These are phyloP conservation scores for Isabelozyma heimii DNA, from an alignment of 805 yeast species.

Conservation along the genomic window DNA sequence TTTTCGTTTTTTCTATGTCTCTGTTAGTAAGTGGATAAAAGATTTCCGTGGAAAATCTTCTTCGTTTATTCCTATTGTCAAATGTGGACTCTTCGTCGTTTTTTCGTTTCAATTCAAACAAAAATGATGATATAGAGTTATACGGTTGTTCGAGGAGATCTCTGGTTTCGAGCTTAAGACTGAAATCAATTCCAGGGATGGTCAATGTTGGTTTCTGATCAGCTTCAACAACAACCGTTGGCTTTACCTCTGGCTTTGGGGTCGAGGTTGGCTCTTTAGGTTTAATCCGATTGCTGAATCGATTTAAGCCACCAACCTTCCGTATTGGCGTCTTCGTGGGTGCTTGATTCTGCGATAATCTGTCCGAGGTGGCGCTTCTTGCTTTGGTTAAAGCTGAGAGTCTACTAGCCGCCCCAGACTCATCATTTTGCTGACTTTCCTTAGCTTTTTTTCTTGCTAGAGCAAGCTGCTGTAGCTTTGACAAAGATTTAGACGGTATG, in stretches of 20 bases:
- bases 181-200: background rate
- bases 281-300: background rate
- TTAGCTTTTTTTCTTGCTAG: slow-evolving; percentile 13
- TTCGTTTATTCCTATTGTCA: slow-evolving; percentile 17
- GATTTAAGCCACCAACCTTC: background rate
- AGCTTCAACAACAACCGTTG: background rate
- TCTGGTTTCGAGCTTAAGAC: background rate
- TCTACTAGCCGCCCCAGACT: background rate
- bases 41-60: slow-evolving; percentile 15
- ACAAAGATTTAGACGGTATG: slow-evolving; percentile 6
- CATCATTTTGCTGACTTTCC: background rate
- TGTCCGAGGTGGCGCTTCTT: slow-evolving; percentile 13
- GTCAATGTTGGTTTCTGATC: background rate
- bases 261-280: background rate
- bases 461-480: slow-evolving; percentile 25
- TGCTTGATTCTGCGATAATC: background rate
- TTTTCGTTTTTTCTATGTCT: slow-evolving; percentile 30
- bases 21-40: slow-evolving; percentile 42
- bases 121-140: slow-evolving; percentile 12
- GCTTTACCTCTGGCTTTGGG: background rate
- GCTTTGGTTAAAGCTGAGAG: slow-evolving; percentile 43
- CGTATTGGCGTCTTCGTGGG: background rate
- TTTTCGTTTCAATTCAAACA: slow-evolving; percentile 7
- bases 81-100: background rate
- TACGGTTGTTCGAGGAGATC: slow-evolving; percentile 6